Percentiles rank a stretch among this genome's conserved stretches.
phyloP scores from a whole-genome alignment of 192 early-diverging fungal genomes.

The Geosiphon pyriformis region DNA sequence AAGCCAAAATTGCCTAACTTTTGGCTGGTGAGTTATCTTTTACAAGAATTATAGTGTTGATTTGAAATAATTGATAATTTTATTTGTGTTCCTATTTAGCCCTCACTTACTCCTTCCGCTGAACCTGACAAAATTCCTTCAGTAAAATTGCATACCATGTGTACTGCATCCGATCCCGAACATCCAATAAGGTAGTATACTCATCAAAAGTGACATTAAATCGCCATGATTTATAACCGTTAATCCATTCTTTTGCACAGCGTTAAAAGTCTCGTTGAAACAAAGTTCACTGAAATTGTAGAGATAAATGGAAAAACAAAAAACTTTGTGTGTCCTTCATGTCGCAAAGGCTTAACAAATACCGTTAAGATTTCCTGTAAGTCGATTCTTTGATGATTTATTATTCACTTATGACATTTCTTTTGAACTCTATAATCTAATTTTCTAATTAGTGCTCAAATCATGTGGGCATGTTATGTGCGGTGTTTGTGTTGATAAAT shows the following conservation, averaged over 20 bases:
- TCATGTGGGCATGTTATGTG: slow-evolving; percentile 73
- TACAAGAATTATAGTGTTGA: background rate
- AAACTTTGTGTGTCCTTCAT: slow-evolving; percentile 59
- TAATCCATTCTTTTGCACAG: slow-evolving; percentile 30
- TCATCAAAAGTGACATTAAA: slow-evolving; percentile 1
- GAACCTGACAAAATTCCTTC: slow-evolving; percentile 46
- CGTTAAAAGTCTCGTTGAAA: slow-evolving; percentile 58
- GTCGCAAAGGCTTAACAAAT: slow-evolving; percentile 68
- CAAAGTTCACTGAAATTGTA: slow-evolving; percentile 55
- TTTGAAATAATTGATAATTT: no score
- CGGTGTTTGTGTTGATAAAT: slow-evolving; percentile 56
- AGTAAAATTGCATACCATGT: slow-evolving; percentile 54
- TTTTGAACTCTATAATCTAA: no score
- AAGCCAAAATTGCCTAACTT: slow-evolving; percentile 40
- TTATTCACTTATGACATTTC: no score
- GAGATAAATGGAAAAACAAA: slow-evolving; percentile 30
- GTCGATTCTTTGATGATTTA: no score
- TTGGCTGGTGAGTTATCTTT: slow-evolving; percentile 17
- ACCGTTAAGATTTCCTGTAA: slow-evolving; percentile 58
- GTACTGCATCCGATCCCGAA: slow-evolving; percentile 54
- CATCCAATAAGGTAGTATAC: slow-evolving; percentile 55
- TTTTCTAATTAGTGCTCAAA: slow-evolving; percentile 42
- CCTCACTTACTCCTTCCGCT: slow-evolving; percentile 64
- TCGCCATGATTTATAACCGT: background rate
- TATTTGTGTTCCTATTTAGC: no score